phyloP scores from a whole-genome alignment of 2,329 filamentous ascomycete species.

The Cladosporium colombiae region DNA sequence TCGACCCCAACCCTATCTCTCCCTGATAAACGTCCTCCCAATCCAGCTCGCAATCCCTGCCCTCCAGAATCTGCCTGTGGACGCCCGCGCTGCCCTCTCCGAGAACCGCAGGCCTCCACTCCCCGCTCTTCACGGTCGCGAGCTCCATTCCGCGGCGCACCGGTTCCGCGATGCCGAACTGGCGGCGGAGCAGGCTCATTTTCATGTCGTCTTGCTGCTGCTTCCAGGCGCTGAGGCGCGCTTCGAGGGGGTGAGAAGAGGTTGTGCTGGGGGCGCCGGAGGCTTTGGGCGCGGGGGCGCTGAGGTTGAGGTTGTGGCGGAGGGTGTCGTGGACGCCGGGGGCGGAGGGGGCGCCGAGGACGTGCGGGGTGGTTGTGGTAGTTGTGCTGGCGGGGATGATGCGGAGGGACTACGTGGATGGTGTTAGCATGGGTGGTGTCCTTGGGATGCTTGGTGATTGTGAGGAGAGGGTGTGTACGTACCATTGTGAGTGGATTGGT shows the following conservation, averaged over 20 bases:
- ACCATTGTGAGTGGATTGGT: slow-evolving; percentile 13
- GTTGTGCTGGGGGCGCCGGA: slow-evolving; percentile 44
- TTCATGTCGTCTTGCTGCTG: slow-evolving; percentile 83
- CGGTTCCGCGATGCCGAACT: slow-evolving; percentile 90
- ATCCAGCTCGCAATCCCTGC: slow-evolving; percentile 71
- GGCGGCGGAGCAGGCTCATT: slow-evolving; percentile 82
- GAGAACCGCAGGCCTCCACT: slow-evolving; percentile 75
- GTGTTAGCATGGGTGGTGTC: neutral
- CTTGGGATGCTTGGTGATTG: neutral
- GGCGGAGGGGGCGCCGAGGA: slow-evolving; percentile 77
- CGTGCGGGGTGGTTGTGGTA: slow-evolving; percentile 50
- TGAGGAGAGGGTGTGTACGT: slow-evolving; percentile 5
- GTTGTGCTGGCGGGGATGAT: slow-evolving; percentile 74
- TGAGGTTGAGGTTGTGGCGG: slow-evolving; percentile 73
- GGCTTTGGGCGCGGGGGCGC: slow-evolving; percentile 49
- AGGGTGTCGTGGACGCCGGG: slow-evolving; percentile 93
- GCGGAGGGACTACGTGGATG: slow-evolving; percentile 60
- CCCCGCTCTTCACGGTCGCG: slow-evolving; percentile 77
- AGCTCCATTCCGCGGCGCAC: slow-evolving; percentile 93
- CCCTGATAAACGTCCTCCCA: slow-evolving; percentile 96
- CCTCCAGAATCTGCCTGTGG: slow-evolving; percentile 86
- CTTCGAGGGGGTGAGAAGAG: slow-evolving; percentile 85
- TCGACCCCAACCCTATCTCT: slow-evolving; percentile 62
- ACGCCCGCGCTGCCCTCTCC: slow-evolving; percentile 62
- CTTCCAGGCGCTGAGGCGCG: slow-evolving; percentile 86